Base-by-base conservation (phyloP, 176 grass and related monocot species). In the Phoenix roebelenii region DNA sequence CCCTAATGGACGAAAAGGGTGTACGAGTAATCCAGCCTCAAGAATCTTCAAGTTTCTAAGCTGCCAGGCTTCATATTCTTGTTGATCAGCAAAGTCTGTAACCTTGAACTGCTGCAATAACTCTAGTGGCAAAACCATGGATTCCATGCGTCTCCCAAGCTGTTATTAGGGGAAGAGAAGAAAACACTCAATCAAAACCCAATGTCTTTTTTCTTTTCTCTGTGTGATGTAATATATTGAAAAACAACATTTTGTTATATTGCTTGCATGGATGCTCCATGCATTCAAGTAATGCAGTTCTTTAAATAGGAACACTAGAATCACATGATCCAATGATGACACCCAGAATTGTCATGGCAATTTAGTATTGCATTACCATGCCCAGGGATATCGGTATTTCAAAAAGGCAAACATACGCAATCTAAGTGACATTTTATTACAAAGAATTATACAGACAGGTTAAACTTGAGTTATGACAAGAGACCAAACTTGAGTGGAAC, bases 31-130 rank as follows among this genome's bases (percentile, higher is more conserved):
- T 66, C 87, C 87, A 67, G 84, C 87, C 72, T 97, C 87, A 60
- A 97, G 81, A 75, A 97, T 67, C 68, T 85, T 88, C 71, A 97
- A 69, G 74, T 97, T 91, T 76, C 87, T 86, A 74, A 20, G 50
- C 51, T 76, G 78, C 87, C 93, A 97, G 56, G 72, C 71, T 28
- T 88, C 84, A 7, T 97, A 82, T 69, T 97, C 93, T 60, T 97
- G 78, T 44, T 71, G 51, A 61, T 97, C 87, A 64, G 81, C 55
- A 67, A 97, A 81, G 84, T 97, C 87, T 49, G 93, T 76, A 74
- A 78, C 76, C 71, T 97, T 97, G 69, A 97, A 91, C 58, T 97
- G 93, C 30, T 97, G 93, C 23, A 97, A 70, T 65, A 97, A 87
- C 69, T 97, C 93, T 61, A 97, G 80, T 55, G 93, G 93, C 16